Evolutionary conservation across 768 basidiomycete genomes (phyloP), one percentile per base, ranked within the genome.

Genomic region (Phanerodontia chrysosporium): DNA sequence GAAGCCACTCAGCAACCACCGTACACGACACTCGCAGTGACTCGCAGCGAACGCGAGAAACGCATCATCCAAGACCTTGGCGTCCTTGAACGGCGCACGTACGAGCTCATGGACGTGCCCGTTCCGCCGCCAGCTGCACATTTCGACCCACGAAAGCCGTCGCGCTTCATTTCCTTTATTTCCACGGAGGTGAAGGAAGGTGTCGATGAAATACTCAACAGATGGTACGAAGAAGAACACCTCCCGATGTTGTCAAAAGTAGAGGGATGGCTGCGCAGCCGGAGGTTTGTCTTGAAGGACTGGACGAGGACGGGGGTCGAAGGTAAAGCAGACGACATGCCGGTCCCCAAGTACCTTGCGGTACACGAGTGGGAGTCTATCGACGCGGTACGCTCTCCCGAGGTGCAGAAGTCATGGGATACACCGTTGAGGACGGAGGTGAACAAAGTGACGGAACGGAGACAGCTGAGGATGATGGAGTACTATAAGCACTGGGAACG

Each of bases 341-440:
- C 42, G 61, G 58, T 67, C 14, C 75, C 76, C 25, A 68, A 65
- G 44, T 78, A 77, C 66, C 69, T 81, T 27, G 75, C 78, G 22
- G 61, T 80, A 48, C 78, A 81, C 70, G 78, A 77, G 52, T 81
- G 75, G 72, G 69, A 64, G 22, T 67, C 67, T 16, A 55, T 61
- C 18, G 66, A 62, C 0, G 74, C 71, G 25, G 75, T 78, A 54
- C 60, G 66, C 22, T 72, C 72, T 4, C 51, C 65, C 10, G 78
- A 78, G 62, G 78, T 73, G 65, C 72, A 72, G 56, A 57, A 64
- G 5, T 78, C 79, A 8, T 74, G 71, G 12, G 72, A 70, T 45
- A 81, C 81, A 21, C 73, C 76, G 21, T 79, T 80, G 79, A 72
- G 77, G 62, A 73, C 66, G 27, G 64, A 69, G 56, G 72, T 80